Percentiles rank a stretch among this genome's conserved stretches.
Evolutionary conservation across 2,329 filamentous ascomycete species (phyloP).

Genomic region (Fusarium sp.): DNA sequence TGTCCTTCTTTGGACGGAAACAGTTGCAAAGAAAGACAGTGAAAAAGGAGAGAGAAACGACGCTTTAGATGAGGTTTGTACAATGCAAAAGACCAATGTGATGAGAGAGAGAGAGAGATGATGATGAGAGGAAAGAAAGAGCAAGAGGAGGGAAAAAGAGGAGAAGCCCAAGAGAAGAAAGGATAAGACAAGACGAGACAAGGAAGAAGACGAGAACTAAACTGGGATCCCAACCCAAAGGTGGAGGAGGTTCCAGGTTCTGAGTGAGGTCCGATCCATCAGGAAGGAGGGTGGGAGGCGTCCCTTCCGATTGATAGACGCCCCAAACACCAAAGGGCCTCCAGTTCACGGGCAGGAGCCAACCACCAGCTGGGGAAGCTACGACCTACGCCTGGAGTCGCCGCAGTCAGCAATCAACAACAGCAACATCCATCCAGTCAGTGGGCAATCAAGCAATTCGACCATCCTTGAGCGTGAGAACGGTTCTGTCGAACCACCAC

Average conservation of each 20-base stretch:
- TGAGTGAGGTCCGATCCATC: not conserved
- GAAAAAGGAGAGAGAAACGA: slow-evolving; percentile 25
- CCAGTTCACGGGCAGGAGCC: not conserved
- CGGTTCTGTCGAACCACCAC: slow-evolving; percentile 7
- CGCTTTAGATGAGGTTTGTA: slow-evolving; percentile 31
- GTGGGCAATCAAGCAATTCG: slow-evolving; percentile 24
- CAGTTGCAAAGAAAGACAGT: slow-evolving; percentile 18
- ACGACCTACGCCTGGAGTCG: slow-evolving; percentile 26
- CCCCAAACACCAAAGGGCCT: slow-evolving; percentile 12
- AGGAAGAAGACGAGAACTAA: slow-evolving; percentile 1
- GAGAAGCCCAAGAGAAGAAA: slow-evolving; percentile 35
- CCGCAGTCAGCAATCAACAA: not conserved
- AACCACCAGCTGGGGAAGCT: not conserved
- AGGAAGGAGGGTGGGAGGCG: slow-evolving; percentile 2
- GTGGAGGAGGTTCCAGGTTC: slow-evolving; percentile 21
- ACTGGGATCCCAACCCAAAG: slow-evolving; percentile 29
- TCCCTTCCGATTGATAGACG: slow-evolving; percentile 18
- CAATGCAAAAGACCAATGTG: slow-evolving; percentile 33
- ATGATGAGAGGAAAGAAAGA: slow-evolving; percentile 14
- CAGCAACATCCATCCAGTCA: not conserved
- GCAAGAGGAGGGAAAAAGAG: slow-evolving; percentile 29
- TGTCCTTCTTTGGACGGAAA: slow-evolving; percentile 36
- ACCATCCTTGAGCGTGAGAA: not conserved
- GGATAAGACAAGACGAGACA: slow-evolving; percentile 24
- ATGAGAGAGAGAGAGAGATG: slow-evolving; percentile 26